Evolutionary conservation across 176 grass and related monocot species (phyloP), one percentile per base, ranked within the genome.

Genomic region (Raddia distichophylla): DNA sequence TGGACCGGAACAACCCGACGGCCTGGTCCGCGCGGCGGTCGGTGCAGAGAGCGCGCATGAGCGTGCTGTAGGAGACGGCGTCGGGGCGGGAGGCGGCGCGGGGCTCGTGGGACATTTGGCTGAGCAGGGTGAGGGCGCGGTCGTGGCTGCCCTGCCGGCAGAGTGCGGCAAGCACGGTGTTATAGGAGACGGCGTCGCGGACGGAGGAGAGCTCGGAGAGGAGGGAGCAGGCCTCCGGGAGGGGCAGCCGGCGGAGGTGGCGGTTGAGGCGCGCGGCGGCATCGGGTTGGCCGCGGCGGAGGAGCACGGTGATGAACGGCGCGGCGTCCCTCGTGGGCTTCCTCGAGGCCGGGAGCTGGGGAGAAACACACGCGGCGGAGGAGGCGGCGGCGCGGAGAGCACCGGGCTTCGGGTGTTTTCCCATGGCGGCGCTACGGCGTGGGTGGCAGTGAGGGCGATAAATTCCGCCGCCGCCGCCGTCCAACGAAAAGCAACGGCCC

Each of bases 171-270:
- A 93, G 84, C 35, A 90, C 83, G 32, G 83, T 80, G 88, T 93
- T 89, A 88, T 87, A 93, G 74, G 88, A 87, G 51, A 87, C 77
- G 54, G 85, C 82, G 70, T 83, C 73, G 60, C 86, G 84, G 45
- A 84, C 74, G 45, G 18, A 12, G 45, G 85, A 81, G 33, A 93
- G 87, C 32, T 71, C 59, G n/a, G 77, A 65, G 37, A 93, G 86
- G 47, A 93, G 85, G 3, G 77, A 46, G 37, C 7, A 33, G 1
- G 85, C 75, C 42, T 86, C 80, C 7, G 52, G 1, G 10, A 69
- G 48, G 0, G 86, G 76, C 3, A 81, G 53, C 33, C 18, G 47
- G 49, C 85, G 83, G 65, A 90, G 81, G 44, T 63, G 85, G 22
- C 47, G 83, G 77, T 88, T 86, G 32, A 90, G 85, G 59, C 80